Evolutionary conservation across 2,329 filamentous ascomycete species (phyloP).

Genomic region (Pseudocercospora pini-densiflorae): DNA sequence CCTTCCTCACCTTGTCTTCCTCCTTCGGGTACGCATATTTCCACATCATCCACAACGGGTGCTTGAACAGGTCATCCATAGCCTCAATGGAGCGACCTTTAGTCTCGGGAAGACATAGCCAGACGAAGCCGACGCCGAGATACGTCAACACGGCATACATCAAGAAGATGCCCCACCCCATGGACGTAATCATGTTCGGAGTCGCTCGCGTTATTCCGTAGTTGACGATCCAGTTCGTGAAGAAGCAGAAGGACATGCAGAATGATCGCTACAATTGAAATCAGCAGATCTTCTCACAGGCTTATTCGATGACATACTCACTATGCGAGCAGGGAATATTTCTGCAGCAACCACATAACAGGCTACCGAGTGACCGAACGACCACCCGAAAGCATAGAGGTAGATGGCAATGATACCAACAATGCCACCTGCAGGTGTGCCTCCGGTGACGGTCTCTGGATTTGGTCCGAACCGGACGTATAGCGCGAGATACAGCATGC

Average conservation of each 20-base stretch:
- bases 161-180: background rate
- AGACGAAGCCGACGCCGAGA: background rate
- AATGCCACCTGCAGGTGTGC: background rate
- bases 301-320: background rate
- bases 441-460: background rate
- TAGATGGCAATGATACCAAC: background rate
- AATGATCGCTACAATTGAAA: background rate
- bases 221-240: background rate
- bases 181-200: background rate
- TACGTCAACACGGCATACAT: background rate
- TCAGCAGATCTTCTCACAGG: background rate
- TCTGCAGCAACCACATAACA: background rate
- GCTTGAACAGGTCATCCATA: background rate
- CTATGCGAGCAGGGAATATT: background rate
- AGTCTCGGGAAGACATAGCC: background rate
- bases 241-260: background rate
- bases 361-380: background rate
- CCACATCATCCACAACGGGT: slow-evolving; percentile 3
- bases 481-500: background rate
- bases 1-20: background rate
- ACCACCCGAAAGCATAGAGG: background rate
- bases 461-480: background rate
- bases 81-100: background rate
- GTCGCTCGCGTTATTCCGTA: background rate
- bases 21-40: background rate